Conservation (phyloP, 352 stramenopile species). For the Pythium sukuiense region DNA sequence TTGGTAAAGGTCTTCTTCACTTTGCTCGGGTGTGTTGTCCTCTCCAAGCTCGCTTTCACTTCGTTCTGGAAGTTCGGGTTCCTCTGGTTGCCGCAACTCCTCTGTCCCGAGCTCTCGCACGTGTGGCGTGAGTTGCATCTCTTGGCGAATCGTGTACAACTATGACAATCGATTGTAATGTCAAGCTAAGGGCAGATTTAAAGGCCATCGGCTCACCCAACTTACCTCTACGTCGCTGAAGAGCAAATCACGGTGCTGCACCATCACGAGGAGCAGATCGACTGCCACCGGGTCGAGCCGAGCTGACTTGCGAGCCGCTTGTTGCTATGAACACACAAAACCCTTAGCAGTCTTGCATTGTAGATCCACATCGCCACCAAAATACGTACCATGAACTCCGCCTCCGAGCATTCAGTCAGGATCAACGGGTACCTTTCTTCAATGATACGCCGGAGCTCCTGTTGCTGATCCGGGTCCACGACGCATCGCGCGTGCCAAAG, state of each 20-base stretch:
- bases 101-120: neutral
- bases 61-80: neutral
- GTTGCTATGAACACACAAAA: slow-evolving; percentile 5
- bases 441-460: slow-evolving; percentile 45
- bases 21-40: neutral
- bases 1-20: neutral
- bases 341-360: neutral
- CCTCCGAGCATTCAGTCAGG: slow-evolving; percentile 59
- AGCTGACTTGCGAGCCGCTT: slow-evolving; percentile 42
- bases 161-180: neutral
- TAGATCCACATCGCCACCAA: neutral
- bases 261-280: slow-evolving; percentile 54
- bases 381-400: slow-evolving; percentile 56
- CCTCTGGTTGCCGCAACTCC: neutral
- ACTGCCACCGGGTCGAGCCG: slow-evolving; percentile 46
- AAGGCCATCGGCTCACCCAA: neutral
- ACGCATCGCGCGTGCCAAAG: slow-evolving; percentile 56
- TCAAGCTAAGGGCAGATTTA: too few species aligned
- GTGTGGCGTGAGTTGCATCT: slow-evolving; percentile 12
- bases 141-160: slow-evolving; percentile 20
- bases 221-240: slow-evolving; percentile 71
- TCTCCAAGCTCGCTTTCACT: neutral
- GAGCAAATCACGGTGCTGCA: slow-evolving; percentile 63
- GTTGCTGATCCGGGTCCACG: slow-evolving; percentile 25
- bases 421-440: slow-evolving; percentile 56